Evolutionary conservation across 2,329 filamentous ascomycete genomes (phyloP).

Genomic region (Epichloe sibirici): DNA sequence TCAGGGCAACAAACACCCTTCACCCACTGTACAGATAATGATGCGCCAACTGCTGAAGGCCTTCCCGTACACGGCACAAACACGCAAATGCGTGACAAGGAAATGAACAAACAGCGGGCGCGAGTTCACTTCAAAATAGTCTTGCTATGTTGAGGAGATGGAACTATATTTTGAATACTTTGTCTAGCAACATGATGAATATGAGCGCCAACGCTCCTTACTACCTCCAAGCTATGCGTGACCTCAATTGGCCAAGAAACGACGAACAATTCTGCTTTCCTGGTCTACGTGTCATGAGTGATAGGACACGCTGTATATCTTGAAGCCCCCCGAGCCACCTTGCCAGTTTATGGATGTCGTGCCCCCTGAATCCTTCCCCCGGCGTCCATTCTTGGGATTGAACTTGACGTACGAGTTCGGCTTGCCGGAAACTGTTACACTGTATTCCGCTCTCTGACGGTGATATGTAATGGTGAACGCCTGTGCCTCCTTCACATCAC

Average conservation of each 20-base stretch:
- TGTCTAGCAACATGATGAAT: too few relatives aligned
- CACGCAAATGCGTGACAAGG: too few relatives aligned
- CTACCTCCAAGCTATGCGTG: too few relatives aligned
- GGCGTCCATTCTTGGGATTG: neutral
- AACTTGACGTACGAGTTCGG: neutral
- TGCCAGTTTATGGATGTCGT: neutral
- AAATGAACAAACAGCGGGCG: too few relatives aligned
- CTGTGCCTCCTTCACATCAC: conserved; percentile 5
- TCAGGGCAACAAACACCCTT: too few relatives aligned
- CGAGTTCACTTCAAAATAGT: too few relatives aligned
- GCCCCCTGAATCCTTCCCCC: neutral
- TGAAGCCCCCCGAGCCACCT: neutral
- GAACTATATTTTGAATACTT: too few relatives aligned
- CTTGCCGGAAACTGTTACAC: neutral
- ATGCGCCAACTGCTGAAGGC: too few relatives aligned
- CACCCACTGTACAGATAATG: too few relatives aligned
- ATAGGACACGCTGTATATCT: conserved; percentile 7
- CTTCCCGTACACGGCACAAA: too few relatives aligned
- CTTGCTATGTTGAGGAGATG: too few relatives aligned
- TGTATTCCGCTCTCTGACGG: conserved; percentile 1
- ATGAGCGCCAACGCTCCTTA: too few relatives aligned
- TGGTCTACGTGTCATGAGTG: neutral
- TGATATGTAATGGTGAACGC: conserved; percentile 6
- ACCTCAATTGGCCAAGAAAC: neutral
- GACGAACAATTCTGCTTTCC: neutral